phyloP scores from a whole-genome alignment of 805 yeast species.

The Yamadazyma laniorum region DNA sequence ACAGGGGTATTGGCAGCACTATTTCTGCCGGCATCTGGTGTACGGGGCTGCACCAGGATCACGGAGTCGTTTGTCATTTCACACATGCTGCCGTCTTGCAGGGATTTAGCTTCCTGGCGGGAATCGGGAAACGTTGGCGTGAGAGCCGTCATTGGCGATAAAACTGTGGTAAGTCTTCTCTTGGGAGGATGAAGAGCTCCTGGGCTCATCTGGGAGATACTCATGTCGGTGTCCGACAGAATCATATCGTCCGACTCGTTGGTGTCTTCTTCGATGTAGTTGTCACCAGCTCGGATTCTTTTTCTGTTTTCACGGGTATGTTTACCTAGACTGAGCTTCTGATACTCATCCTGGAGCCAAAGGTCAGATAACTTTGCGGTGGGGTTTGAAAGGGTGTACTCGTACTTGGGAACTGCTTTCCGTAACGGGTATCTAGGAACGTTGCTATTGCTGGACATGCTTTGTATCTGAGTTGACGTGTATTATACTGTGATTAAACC shows the following conservation, averaged over 20 bases:
- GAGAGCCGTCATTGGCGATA: slow-evolving; percentile 12
- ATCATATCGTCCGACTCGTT: slow-evolving; percentile 25
- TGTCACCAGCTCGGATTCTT: slow-evolving; percentile 20
- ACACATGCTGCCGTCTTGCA: slow-evolving; percentile 1
- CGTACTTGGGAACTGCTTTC: slow-evolving; percentile 27
- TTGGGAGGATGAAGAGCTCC: slow-evolving; percentile 35
- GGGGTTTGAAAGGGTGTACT: slow-evolving; percentile 31
- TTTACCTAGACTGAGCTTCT: slow-evolving; percentile 22
- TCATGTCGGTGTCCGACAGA: slow-evolving; percentile 31
- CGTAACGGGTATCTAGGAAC: slow-evolving; percentile 37
- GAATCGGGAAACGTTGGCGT: slow-evolving; percentile 9
- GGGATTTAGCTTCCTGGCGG: not conserved
- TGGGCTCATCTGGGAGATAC: slow-evolving; percentile 7
- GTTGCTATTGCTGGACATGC: slow-evolving; percentile 6
- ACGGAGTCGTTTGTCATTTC: not conserved
- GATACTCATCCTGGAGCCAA: slow-evolving; percentile 31
- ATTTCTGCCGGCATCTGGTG: slow-evolving; percentile 3
- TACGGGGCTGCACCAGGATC: slow-evolving; percentile 4
- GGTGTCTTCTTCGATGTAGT: slow-evolving; percentile 12
- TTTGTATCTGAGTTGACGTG: too few species aligned
- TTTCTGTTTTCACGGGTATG: slow-evolving; percentile 25
- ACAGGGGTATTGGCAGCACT: slow-evolving; percentile 33
- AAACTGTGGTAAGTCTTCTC: slow-evolving; percentile 28
- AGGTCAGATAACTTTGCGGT: slow-evolving; percentile 29
- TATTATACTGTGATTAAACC: too few species aligned